Base-by-base conservation (phyloP, 2,329 filamentous ascomycete species). In the Claviceps sp. region DNA sequence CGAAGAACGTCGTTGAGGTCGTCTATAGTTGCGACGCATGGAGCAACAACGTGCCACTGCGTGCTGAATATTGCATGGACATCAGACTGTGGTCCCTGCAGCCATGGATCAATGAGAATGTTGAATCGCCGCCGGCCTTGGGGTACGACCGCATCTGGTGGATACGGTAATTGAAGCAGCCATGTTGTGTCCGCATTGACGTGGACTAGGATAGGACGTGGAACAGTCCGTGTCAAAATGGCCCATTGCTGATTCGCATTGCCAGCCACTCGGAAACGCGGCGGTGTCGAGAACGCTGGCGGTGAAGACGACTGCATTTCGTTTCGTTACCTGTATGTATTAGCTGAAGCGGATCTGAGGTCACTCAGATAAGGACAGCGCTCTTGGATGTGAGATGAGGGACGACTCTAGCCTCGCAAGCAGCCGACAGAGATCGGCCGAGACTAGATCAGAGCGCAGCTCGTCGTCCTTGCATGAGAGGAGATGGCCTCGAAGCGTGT, bases 101-200 rank as follows among this genome's bases (percentile, higher is more conserved):
- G 69, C 82, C 82, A 85, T 0, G 81, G 81, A 59, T 85, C 81
- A 44, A 85, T 71, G 20, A 85, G 65, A 48, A 85, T 70, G 59
- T 85, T 84, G 69, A 76, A 84, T 57, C 77, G 81, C 17, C 69
- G 66, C 17, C 74, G 72, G 6, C 66, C 66, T n/a, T 65, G 65
- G 42, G 71, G 68, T 47, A 64, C 68, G 22, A 67, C 59, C 2
- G 66, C 66, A 34, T 66, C 64, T 0, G 66, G 58, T 5, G 78
- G 79, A 45, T 75, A 73, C 1, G 81, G 80, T 8, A 85, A 68
- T 54, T 82, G 79, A n/a, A 85, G 66, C 2, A 85, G 69, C 81
- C 82, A 85, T 22, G 76, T 79, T 4, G 79, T 83, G 65, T 85
- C 81, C 57, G 76, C 80, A 62, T 84, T 85, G 36, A 85, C 70